A percentile compares a stretch with the other conserved stretches of the same genome.
These are phyloP conservation scores for Phycomyces blakesleeanus DNA, from an alignment of 192 early-diverging fungal genomes.

Conservation along the genomic window DNA sequence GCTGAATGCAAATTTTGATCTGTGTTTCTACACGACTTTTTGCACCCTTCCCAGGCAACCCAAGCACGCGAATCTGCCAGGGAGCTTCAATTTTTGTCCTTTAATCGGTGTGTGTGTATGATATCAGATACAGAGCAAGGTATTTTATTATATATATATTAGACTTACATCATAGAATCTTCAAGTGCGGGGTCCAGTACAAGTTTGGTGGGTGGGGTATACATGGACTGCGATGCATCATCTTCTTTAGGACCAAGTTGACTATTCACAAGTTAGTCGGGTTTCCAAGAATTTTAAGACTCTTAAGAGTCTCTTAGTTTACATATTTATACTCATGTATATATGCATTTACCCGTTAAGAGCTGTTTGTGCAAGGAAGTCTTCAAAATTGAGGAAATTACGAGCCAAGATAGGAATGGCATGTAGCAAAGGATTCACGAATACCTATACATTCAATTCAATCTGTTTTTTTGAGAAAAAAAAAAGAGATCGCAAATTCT, in stretches of 20 bases:
- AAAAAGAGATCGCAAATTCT: too few species aligned
- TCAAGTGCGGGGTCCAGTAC: neutral
- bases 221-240: neutral
- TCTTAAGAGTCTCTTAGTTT: too few species aligned
- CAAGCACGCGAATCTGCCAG: constrained; percentile 33
- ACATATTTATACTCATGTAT: too few species aligned
- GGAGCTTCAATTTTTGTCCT: constrained; percentile 16
- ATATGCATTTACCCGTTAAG: constrained; percentile 18
- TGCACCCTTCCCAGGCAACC: constrained; percentile 38
- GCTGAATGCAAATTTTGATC: constrained; percentile 74
- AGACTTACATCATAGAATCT: constrained; percentile 2
- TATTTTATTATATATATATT: neutral
- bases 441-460: constrained; percentile 12
- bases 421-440: constrained; percentile 28
- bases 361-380: constrained; percentile 28
- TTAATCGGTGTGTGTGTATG: neutral
- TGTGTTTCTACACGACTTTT: constrained; percentile 84
- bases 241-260: constrained; percentile 16
- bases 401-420: constrained; percentile 31
- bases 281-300: too few species aligned
- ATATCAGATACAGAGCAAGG: neutral
- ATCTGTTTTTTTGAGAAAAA: neutral
- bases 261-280: neutral
- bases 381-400: constrained; percentile 30
- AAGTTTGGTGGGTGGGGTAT: neutral